Base-by-base conservation (phyloP, 2,329 filamentous ascomycete species). In the Aspergillus ochraceoroseus region DNA sequence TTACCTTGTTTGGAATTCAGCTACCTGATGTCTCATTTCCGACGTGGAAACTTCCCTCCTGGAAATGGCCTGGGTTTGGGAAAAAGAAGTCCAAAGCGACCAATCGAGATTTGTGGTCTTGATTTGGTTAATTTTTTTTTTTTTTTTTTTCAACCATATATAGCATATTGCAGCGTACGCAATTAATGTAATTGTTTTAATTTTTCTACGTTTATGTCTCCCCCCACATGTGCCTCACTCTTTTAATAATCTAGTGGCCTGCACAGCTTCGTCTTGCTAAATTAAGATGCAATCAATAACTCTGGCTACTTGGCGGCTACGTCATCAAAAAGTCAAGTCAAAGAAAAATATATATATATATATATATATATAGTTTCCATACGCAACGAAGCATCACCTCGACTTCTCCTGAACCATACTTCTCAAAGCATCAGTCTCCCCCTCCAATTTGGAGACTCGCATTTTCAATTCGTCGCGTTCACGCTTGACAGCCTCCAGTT, bases 381-480 rank as follows among this genome's bases (percentile, higher is more conserved):
- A n/a, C n/a, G n/a, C n/a, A n/a, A n/a, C n/a, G 28, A 19, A 27
- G 5, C 23, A 32, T 23, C 11, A 18, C 30, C 18, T 23, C 7
- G 12, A 26, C 42, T 45, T 35, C 19, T 29, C 28, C 28, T 47
- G 38, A 19, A 54, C 31, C 45, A 56, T 43, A 37, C 58, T 52
- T 34, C 55, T 55, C 39, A 64, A 42, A 27, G 56, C 60, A 43
- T 61, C 57, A 17, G 60, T 61, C 49, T 65, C 61, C 6, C 61
- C 62, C 47, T 64, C 59, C 31, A 64, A 44, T 43, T 61, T 62
- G 7, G 59, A 62, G 30, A 62, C 57, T 25, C 52, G 54, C 38
- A 64, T 52, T 44, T 48, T 59, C 51, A 63, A 48, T 38, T 63
- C 60, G 43, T 65, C 62, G 15, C 62, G 52, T 40, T 65, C 62